Conservation (phyloP, 139 green algal genomes). For the Auxenochlorella protothecoides region DNA sequence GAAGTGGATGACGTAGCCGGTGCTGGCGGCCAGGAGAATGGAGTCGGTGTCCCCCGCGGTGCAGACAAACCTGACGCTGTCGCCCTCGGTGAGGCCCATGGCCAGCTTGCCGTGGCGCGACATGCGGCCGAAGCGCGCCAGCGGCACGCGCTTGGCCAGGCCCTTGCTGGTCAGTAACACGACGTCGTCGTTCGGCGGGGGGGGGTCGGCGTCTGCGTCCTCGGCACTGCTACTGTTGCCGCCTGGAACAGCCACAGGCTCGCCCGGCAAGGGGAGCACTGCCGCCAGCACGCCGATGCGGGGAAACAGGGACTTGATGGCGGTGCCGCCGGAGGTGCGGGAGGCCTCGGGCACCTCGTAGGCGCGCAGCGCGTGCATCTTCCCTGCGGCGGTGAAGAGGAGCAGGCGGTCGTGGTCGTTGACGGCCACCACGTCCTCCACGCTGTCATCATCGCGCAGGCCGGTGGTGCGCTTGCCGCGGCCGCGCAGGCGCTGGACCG, state of each 20-base stretch:
- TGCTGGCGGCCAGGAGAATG: conserved; percentile 38
- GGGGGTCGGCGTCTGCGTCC: too few species aligned
- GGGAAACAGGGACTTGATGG: conserved; percentile 20
- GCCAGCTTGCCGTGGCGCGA: conserved; percentile 23
- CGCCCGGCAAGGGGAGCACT: conserved; percentile 9
- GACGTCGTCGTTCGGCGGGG: conserved; percentile 11
- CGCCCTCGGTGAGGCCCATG: conserved; percentile 31
- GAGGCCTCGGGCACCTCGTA: conserved; percentile 58
- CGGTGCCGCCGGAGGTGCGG: conserved; percentile 38
- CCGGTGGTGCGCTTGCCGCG: conserved; percentile 10
- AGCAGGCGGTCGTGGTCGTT: conserved; percentile 66
- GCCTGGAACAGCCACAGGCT: not conserved
- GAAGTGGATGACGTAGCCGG: conserved; percentile 37
- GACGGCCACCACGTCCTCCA: conserved; percentile 52
- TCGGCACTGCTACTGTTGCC: too few species aligned
- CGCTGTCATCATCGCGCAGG: conserved; percentile 36
- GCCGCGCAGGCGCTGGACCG: conserved; percentile 28
- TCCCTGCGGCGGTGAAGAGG: conserved; percentile 60
- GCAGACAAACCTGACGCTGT: conserved; percentile 43
- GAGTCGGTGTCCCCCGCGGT: conserved; percentile 12
- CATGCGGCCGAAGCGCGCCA: conserved; percentile 38
- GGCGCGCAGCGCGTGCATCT: conserved; percentile 44
- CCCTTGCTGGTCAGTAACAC: conserved; percentile 51
- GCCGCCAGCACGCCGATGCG: not conserved
- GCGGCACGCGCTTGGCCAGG: conserved; percentile 51